A percentile compares a stretch with the other conserved stretches of the same genome.
phyloP scores from a whole-genome alignment of 2,329 filamentous ascomycete genomes.

The Cercospora canescens region DNA sequence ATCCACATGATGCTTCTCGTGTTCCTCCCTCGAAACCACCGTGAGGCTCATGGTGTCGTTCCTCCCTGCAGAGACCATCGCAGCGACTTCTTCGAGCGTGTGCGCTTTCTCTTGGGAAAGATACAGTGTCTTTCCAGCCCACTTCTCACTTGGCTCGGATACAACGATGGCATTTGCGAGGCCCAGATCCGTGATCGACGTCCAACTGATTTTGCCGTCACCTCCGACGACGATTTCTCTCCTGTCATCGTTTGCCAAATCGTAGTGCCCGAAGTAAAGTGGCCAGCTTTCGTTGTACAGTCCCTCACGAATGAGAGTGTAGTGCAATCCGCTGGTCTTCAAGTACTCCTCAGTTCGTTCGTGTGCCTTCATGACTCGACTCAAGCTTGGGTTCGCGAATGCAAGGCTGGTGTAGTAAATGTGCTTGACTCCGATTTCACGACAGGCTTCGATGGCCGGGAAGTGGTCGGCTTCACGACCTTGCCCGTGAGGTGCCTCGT shows the following conservation, averaged over 20 bases:
- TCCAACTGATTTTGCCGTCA: constrained; percentile 47
- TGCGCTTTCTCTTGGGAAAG: constrained; percentile 34
- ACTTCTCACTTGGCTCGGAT: constrained; percentile 33
- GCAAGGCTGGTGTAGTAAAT: constrained; percentile 50
- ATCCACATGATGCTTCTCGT: constrained; percentile 43
- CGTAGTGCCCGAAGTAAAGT: constrained; percentile 49
- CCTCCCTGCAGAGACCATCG: constrained; percentile 29
- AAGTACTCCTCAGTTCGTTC: constrained; percentile 47
- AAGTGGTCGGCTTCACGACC: constrained; percentile 49
- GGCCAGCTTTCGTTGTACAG: constrained; percentile 50
- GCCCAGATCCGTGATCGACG: constrained; percentile 45
- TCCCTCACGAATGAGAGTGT: constrained; percentile 46
- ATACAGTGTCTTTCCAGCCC: constrained; percentile 41
- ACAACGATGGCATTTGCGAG: constrained; percentile 45
- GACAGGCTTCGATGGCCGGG: constrained; percentile 44
- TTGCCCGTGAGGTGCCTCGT: constrained; percentile 41
- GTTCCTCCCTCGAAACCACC: constrained; percentile 40
- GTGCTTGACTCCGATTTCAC: constrained; percentile 42
- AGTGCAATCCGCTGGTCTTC: constrained; percentile 27
- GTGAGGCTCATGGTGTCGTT: constrained; percentile 35
- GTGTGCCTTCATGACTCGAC: constrained; percentile 49
- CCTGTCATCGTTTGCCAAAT: constrained; percentile 36
- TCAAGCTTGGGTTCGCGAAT: constrained; percentile 44
- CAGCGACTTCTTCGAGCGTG: constrained; percentile 32
- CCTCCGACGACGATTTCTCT: constrained; percentile 41